Evolutionary conservation across 2,329 filamentous ascomycete genomes (phyloP).

Genomic region (Juglanconis juglandina): DNA sequence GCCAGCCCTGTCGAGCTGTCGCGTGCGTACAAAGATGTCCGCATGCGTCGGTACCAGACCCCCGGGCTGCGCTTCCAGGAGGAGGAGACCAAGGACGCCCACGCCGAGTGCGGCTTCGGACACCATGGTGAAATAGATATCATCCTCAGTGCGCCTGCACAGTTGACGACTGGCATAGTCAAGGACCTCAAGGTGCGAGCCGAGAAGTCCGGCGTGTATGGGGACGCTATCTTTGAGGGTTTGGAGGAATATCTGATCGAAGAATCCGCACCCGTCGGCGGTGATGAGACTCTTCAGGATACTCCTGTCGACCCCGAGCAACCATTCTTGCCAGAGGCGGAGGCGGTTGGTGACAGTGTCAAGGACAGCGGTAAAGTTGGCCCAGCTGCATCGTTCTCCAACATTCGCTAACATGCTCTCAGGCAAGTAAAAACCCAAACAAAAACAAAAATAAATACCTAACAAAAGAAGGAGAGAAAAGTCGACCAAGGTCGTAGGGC

Average conservation of each 20-base stretch:
- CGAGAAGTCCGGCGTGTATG: conserved; percentile 18
- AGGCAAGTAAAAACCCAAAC: too few relatives aligned
- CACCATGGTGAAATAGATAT: conserved; percentile 17
- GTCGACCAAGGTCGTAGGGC: too few relatives aligned
- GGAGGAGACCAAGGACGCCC: conserved; percentile 14
- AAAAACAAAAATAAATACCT: too few relatives aligned
- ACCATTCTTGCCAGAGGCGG: too few relatives aligned
- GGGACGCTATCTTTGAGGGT: conserved; percentile 13
- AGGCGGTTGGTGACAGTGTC: too few relatives aligned
- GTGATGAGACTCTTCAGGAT: neutral
- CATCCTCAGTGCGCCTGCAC: conserved; percentile 3
- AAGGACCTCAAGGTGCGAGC: conserved; percentile 19
- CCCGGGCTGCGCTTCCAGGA: conserved; percentile 15
- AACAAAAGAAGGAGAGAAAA: too few relatives aligned
- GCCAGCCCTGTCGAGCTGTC: conserved; percentile 32
- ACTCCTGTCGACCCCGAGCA: too few relatives aligned
- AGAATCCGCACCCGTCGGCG: neutral
- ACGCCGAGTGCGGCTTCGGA: conserved; percentile 21
- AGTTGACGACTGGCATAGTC: conserved; percentile 6
- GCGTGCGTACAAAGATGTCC: conserved; percentile 64
- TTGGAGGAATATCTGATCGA: conserved; percentile 5
- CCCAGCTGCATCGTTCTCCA: too few relatives aligned
- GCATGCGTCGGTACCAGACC: conserved; percentile 62
- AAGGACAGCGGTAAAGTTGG: too few relatives aligned
- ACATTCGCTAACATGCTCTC: too few relatives aligned